A percentile compares a stretch with the other conserved stretches of the same genome.
Evolutionary conservation across 2,329 filamentous ascomycete genomes (phyloP).

Genomic region (Pseudocercospora fijiensis): DNA sequence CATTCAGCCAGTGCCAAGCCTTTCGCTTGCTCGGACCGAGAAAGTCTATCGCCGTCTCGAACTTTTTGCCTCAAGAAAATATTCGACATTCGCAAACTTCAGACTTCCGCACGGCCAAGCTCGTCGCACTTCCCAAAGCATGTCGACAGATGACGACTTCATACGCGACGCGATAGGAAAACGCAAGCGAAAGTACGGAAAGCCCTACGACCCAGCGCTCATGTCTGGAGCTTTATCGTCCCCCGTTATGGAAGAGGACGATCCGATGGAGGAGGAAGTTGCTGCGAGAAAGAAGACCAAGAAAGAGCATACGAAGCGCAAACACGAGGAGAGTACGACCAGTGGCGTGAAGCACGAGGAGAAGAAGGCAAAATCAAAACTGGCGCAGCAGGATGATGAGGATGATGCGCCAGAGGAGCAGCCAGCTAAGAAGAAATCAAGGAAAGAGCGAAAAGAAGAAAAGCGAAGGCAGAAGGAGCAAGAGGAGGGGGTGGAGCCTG

Average conservation of each 20-base stretch:
- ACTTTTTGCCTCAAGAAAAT: conserved; percentile 6
- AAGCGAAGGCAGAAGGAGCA: conserved; percentile 18
- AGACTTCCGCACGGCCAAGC: not conserved
- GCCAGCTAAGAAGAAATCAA: conserved; percentile 29
- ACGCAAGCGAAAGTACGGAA: conserved; percentile 24
- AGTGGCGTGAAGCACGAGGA: conserved; percentile 14
- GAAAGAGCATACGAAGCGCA: conserved; percentile 38
- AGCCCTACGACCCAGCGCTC: conserved; percentile 31
- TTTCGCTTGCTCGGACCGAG: not conserved
- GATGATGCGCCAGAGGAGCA: conserved; percentile 25
- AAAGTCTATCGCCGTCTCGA: not conserved
- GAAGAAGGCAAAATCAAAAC: conserved; percentile 16
- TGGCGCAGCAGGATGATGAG: conserved; percentile 15
- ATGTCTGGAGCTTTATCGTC: conserved; percentile 38
- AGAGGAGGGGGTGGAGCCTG: conserved; percentile 3
- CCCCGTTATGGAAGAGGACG: conserved; percentile 30
- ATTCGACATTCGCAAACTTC: not conserved
- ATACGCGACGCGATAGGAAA: conserved; percentile 30
- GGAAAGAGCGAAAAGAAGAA: conserved; percentile 26
- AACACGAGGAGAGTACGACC: conserved; percentile 23
- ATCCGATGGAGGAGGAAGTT: conserved; percentile 26
- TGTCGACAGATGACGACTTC: conserved; percentile 33
- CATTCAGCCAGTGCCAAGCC: not conserved
- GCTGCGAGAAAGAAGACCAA: conserved; percentile 31
- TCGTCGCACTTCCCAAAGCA: conserved; percentile 6